Evolutionary conservation across 805 yeast genomes (phyloP).

Genomic region (Metschnikowia anglica): DNA sequence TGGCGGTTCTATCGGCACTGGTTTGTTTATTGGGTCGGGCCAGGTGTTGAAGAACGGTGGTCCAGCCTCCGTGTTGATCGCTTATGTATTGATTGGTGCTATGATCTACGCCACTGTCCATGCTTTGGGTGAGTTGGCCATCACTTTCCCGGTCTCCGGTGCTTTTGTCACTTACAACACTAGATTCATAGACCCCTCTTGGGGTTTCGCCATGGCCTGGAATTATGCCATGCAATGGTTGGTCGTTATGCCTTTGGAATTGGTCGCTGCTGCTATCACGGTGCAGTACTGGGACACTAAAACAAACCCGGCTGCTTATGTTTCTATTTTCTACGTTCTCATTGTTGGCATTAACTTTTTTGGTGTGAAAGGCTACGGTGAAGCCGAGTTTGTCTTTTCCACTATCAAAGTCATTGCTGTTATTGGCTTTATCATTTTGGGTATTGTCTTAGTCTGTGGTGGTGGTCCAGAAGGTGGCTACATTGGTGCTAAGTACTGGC

Average conservation of each 20-base stretch:
- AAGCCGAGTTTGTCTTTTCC: slow-evolving; percentile 61
- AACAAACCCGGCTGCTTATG: slow-evolving; percentile 53
- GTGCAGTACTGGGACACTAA: slow-evolving; percentile 48
- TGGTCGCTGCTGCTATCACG: slow-evolving; percentile 38
- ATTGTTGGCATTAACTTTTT: slow-evolving; percentile 54
- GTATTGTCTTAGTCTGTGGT: slow-evolving; percentile 57
- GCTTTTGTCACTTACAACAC: slow-evolving; percentile 26
- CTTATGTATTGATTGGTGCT: slow-evolving; percentile 55
- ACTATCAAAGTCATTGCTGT: slow-evolving; percentile 56
- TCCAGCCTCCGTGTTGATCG: slow-evolving; percentile 59
- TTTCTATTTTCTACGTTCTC: slow-evolving; percentile 52
- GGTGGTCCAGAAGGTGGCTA: slow-evolving; percentile 54
- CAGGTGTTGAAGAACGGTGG: slow-evolving; percentile 59
- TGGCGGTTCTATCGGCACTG: slow-evolving; percentile 69
- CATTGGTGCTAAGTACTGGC: slow-evolving; percentile 62
- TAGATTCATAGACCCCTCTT: slow-evolving; percentile 25
- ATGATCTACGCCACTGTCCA: slow-evolving; percentile 60
- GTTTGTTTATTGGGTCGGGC: slow-evolving; percentile 64
- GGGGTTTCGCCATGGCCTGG: slow-evolving; percentile 31
- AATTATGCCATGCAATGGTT: slow-evolving; percentile 40
- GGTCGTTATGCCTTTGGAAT: slow-evolving; percentile 37
- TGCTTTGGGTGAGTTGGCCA: slow-evolving; percentile 67
- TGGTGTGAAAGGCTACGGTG: slow-evolving; percentile 69
- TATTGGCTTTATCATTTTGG: slow-evolving; percentile 55
- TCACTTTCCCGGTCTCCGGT: slow-evolving; percentile 39